Evolutionary conservation across 768 basidiomycete species (phyloP).

Genomic region (Suillus alpinus): DNA sequence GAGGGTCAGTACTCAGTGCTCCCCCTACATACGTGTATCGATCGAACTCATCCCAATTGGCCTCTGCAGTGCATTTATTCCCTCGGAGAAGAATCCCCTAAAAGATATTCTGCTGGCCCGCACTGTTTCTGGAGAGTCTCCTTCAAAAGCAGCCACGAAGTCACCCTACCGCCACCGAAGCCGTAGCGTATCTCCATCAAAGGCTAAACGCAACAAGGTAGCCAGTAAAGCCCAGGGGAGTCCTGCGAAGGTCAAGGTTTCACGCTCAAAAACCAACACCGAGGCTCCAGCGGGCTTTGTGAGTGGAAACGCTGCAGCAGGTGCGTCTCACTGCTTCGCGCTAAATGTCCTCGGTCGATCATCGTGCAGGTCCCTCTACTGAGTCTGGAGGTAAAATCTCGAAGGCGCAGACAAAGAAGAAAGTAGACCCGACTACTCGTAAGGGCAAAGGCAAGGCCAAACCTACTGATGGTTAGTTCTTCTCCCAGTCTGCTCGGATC

Average conservation of each 20-base stretch:
- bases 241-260: not conserved
- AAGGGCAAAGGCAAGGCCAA: not conserved
- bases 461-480: not conserved
- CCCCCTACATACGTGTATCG: not conserved
- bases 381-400: not conserved
- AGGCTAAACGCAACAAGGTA: not conserved
- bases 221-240: not conserved
- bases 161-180: not conserved
- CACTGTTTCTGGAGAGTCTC: conserved; percentile 46
- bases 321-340: not conserved
- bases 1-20: conserved; percentile 43
- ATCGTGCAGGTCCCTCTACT: not conserved
- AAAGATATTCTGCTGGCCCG: conserved; percentile 52
- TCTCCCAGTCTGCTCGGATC: not conserved
- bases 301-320: not conserved
- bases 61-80: conserved; percentile 48
- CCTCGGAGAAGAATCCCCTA: conserved; percentile 47
- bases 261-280: not conserved
- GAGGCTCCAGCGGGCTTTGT: not conserved
- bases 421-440: not conserved
- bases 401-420: not conserved
- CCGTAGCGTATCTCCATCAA: not conserved
- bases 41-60: not conserved
- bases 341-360: not conserved
- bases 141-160: conserved; percentile 27